A percentile compares a stretch with the other conserved stretches of the same genome.
Evolutionary conservation across 2,329 filamentous ascomycete genomes (phyloP).

Genomic region (Geosmithia flava): DNA sequence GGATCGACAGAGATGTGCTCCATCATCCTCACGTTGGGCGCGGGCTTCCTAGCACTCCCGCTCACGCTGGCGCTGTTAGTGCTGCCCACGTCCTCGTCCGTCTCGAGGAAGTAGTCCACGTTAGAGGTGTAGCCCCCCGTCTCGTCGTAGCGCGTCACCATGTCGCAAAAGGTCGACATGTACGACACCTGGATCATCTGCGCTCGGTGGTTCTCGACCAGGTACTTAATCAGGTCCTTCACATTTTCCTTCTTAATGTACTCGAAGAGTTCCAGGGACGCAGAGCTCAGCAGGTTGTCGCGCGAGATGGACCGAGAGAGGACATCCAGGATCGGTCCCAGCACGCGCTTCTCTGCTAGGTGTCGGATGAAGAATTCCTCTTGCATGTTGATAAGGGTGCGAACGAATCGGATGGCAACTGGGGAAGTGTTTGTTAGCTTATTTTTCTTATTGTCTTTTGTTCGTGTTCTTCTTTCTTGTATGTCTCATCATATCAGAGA

Average conservation of each 20-base stretch:
- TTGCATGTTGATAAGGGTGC: conserved; percentile 70
- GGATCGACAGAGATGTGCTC: conserved; percentile 65
- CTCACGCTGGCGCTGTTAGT: not conserved
- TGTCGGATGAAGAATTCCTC: conserved; percentile 88
- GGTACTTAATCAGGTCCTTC: conserved; percentile 69
- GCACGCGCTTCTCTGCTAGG: conserved; percentile 66
- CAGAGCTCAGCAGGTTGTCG: conserved; percentile 88
- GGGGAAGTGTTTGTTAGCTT: not conserved
- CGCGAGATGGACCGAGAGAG: conserved; percentile 76
- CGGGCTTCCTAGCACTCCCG: conserved; percentile 8
- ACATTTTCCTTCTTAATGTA: conserved; percentile 73
- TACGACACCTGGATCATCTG: conserved; percentile 66
- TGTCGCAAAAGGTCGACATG: conserved; percentile 69
- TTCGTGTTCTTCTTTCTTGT: not conserved
- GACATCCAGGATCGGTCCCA: conserved; percentile 76
- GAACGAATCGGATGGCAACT: conserved; percentile 91
- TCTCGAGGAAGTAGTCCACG: conserved; percentile 61
- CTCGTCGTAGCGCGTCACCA: conserved; percentile 70
- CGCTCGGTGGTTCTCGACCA: conserved; percentile 76
- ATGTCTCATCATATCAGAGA: not conserved
- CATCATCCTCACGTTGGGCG: conserved; percentile 41
- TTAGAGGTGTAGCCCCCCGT: conserved; percentile 53
- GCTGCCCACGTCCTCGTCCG: conserved; percentile 42
- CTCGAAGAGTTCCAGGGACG: conserved; percentile 88
- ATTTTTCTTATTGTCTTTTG: not conserved